Conservation (phyloP, 495 filamentous ascomycete species). For the Penicillium simplicissimum region DNA sequence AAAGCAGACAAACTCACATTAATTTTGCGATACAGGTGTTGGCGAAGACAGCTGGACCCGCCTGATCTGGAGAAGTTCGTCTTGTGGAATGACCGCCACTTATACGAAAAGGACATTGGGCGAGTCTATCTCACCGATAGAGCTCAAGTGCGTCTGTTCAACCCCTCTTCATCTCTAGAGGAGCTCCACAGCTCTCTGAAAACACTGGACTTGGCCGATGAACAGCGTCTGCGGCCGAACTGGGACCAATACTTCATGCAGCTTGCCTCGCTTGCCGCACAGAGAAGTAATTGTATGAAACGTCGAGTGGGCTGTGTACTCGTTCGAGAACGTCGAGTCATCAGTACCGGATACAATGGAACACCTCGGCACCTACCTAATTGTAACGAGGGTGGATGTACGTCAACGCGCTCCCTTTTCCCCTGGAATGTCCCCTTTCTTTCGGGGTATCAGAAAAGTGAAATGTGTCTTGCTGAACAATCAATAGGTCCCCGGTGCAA, state of each 20-base stretch:
- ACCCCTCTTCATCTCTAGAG: constrained; percentile 69
- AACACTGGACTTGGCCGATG: constrained; percentile 70
- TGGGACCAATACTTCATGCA: constrained; percentile 99
- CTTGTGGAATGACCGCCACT: constrained; percentile 68
- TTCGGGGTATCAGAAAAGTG: not conserved
- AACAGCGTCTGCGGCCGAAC: constrained; percentile 78
- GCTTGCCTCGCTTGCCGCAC: constrained; percentile 85
- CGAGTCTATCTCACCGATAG: constrained; percentile 72
- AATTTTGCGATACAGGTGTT: constrained; percentile 38
- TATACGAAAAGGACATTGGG: constrained; percentile 68
- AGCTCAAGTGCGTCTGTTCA: constrained; percentile 82
- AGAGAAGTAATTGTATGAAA: constrained; percentile 97
- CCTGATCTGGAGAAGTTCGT: constrained; percentile 79
- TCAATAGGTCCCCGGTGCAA: constrained; percentile 73
- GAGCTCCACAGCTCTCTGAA: constrained; percentile 68
- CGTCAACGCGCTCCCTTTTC: constrained; percentile 16
- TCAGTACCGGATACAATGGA: constrained; percentile 97
- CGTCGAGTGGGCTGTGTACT: constrained; percentile 91
- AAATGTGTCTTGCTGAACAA: not conserved
- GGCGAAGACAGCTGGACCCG: constrained; percentile 39
- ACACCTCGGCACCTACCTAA: constrained; percentile 84
- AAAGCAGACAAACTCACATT: constrained; percentile 3
- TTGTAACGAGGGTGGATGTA: constrained; percentile 92
- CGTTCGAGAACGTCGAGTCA: constrained; percentile 84
- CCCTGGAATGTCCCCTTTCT: not conserved